These are phyloP conservation scores for Cercophora scortea DNA, from an alignment of 495 filamentous ascomycete genomes.

Conservation along the genomic window DNA sequence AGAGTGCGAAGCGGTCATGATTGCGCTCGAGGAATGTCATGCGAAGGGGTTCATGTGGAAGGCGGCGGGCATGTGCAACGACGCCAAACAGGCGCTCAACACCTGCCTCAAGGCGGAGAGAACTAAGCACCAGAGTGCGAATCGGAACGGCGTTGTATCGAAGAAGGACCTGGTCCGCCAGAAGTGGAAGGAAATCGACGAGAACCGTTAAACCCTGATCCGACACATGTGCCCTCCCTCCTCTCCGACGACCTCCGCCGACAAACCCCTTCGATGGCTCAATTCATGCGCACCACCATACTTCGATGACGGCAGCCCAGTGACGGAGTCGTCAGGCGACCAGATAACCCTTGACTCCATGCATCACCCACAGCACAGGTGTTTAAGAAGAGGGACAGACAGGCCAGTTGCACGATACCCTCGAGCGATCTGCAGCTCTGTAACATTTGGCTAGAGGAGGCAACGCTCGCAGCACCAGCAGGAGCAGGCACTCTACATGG, in stretches of 20 bases:
- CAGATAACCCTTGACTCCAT: too few relatives aligned
- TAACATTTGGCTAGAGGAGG: not conserved
- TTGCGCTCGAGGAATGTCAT: constrained; percentile 89
- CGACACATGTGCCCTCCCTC: not conserved
- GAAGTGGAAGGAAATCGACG: constrained; percentile 78
- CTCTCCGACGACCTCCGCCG: not conserved
- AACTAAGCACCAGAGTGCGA: constrained; percentile 62
- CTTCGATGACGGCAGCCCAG: too few relatives aligned
- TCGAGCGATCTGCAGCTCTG: not conserved
- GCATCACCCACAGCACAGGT: too few relatives aligned
- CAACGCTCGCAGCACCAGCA: not conserved
- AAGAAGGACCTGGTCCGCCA: constrained; percentile 61
- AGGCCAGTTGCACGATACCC: not conserved
- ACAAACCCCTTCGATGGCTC: too few relatives aligned
- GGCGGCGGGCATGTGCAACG: constrained; percentile 80
- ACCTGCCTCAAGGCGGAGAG: constrained; percentile 75
- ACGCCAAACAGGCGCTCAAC: constrained; percentile 72
- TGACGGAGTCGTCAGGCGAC: too few relatives aligned
- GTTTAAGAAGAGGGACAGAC: too few relatives aligned
- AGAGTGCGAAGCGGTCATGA: constrained; percentile 95
- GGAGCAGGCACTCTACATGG: not conserved
- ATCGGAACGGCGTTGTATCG: constrained; percentile 62
- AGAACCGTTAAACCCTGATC: constrained; percentile 45
- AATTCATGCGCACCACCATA: too few relatives aligned
- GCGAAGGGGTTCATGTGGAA: constrained; percentile 86